Conservation (phyloP, 2,329 filamentous ascomycete genomes). For the Neonectria hederae region DNA sequence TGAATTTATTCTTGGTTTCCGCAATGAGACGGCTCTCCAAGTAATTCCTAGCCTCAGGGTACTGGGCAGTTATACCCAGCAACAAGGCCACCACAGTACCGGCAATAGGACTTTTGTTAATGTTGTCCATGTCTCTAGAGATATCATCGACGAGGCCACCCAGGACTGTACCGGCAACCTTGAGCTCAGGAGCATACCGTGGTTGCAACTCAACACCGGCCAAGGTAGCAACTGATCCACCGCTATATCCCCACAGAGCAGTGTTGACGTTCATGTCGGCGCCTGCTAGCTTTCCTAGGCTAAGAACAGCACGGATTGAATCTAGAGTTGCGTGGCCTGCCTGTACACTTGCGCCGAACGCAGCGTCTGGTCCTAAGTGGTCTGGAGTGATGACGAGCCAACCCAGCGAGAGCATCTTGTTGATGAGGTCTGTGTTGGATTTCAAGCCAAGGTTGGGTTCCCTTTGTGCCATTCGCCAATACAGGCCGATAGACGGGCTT, state of each 20-base stretch:
- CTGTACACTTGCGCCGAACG: conserved; percentile 52
- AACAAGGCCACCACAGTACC: conserved; percentile 23
- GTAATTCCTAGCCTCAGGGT: conserved; percentile 24
- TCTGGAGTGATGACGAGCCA: conserved; percentile 50
- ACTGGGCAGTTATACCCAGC: conserved; percentile 33
- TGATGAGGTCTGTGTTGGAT: conserved; percentile 18
- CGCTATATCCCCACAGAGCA: conserved; percentile 36
- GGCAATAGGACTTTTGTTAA: conserved; percentile 11
- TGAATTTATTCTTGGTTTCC: conserved; percentile 20
- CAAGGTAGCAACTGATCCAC: conserved; percentile 31
- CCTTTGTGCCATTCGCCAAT: conserved; percentile 13
- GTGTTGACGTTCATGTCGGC: background rate
- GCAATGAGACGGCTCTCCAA: conserved; percentile 18
- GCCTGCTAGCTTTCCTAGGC: conserved; percentile 1
- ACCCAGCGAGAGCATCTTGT: conserved; percentile 18
- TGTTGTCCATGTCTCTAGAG: too few species aligned
- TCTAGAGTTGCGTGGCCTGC: conserved; percentile 55
- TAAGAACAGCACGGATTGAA: conserved; percentile 50
- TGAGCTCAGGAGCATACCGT: conserved; percentile 27
- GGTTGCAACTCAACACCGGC: conserved; percentile 29
- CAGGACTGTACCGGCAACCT: conserved; percentile 20
- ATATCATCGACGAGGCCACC: conserved; percentile 20
- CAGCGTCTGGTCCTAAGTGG: conserved; percentile 53
- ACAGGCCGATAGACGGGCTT: conserved; percentile 15
- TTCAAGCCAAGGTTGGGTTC: conserved; percentile 25